Conservation (phyloP, 2,329 filamentous ascomycete genomes). For the Elsinoe australis region DNA sequence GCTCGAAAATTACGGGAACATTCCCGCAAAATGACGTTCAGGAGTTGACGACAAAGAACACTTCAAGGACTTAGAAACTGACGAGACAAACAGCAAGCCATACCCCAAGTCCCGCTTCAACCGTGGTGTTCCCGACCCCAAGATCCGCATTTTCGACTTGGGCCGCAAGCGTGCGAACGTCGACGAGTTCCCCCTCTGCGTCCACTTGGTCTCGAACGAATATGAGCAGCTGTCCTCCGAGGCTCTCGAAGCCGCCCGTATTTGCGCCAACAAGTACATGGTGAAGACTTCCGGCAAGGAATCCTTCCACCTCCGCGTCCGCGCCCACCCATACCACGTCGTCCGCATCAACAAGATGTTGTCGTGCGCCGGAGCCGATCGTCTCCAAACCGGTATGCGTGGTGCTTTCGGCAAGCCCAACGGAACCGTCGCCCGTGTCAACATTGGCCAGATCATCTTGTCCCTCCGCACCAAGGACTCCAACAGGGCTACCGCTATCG, state of each 20-base stretch:
- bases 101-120: conserved; percentile 98
- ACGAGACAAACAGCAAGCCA: conserved; percentile 43
- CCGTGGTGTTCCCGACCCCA: conserved; percentile 45
- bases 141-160: conserved; percentile 78
- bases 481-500: conserved; percentile 85
- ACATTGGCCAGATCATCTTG: conserved; percentile 99
- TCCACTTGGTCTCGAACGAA: conserved; percentile 99
- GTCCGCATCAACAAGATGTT: conserved; percentile 99
- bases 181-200: conserved; percentile 98
- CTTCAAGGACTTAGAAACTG: too few species aligned
- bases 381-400: conserved; percentile 99
- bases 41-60: too few species aligned
- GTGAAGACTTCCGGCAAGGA: conserved; percentile 63
- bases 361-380: conserved; percentile 99
- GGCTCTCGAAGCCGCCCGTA: conserved; percentile 98
- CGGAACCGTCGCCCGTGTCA: conserved; percentile 97
- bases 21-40: too few species aligned
- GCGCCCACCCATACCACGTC: conserved; percentile 99
- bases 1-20: too few species aligned
- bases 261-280: conserved; percentile 98
- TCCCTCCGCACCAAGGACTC: conserved; percentile 94
- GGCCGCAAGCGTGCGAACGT: conserved; percentile 84
- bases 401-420: conserved; percentile 99
- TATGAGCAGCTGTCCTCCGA: conserved; percentile 99
- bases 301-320: conserved; percentile 63